These are phyloP conservation scores for Kwoniella shandongensis DNA, from an alignment of 768 basidiomycete genomes.

Conservation along the genomic window DNA sequence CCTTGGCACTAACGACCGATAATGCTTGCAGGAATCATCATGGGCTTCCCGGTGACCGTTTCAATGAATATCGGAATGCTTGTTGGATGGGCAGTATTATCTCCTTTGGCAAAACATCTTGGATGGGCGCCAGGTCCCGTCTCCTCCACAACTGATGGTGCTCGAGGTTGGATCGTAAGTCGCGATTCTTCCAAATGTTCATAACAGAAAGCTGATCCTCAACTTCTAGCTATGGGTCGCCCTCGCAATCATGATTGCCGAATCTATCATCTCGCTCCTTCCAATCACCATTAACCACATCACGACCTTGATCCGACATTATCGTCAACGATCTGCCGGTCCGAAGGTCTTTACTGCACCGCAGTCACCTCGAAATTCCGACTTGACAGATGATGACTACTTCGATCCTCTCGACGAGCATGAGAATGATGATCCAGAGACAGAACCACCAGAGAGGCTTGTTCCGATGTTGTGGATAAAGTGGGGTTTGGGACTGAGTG, in stretches of 20 bases:
- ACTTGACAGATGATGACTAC: conserved; percentile 38
- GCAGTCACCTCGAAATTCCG: conserved; percentile 25
- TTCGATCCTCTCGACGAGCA: conserved; percentile 36
- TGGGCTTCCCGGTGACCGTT: conserved; percentile 92
- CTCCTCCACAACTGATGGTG: conserved; percentile 77
- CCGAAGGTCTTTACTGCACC: conserved; percentile 30
- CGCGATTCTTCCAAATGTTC: background rate
- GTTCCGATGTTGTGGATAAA: conserved; percentile 79
- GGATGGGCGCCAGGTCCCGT: conserved; percentile 96
- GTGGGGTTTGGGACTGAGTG: conserved; percentile 64
- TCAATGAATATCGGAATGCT: conserved; percentile 96
- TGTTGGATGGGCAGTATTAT: conserved; percentile 93
- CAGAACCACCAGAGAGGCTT: conserved; percentile 65
- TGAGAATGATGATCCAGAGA: conserved; percentile 68
- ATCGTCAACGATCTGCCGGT: conserved; percentile 30
- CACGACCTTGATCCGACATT: conserved; percentile 25
- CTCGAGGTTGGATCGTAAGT: conserved; percentile 60
- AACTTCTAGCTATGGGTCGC: conserved; percentile 79
- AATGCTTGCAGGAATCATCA: conserved; percentile 71
- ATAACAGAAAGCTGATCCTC: background rate
- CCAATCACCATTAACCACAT: conserved; percentile 64
- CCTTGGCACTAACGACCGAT: conserved; percentile 5
- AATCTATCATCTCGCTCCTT: conserved; percentile 79
- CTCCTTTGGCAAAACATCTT: conserved; percentile 72
- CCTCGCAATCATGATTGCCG: conserved; percentile 92